phyloP scores from a whole-genome alignment of 768 basidiomycete species.

The Russula brevipes region DNA sequence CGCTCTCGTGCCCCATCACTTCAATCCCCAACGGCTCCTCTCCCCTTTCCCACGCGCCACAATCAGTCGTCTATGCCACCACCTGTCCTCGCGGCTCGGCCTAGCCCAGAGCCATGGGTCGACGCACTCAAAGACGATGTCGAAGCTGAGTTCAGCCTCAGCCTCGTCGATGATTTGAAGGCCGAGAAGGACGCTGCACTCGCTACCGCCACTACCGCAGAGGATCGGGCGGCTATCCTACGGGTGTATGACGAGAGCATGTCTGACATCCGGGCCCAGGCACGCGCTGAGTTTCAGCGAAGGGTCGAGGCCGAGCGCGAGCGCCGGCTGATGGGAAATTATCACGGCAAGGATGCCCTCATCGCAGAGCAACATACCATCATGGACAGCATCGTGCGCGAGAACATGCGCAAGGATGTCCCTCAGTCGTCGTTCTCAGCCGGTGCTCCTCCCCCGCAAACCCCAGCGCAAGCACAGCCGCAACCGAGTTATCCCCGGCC shows the following conservation, averaged over 20 bases:
- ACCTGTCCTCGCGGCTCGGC: neutral
- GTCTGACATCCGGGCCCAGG: slow-evolving; percentile 19
- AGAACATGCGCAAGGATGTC: slow-evolving; percentile 4
- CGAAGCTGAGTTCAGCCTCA: slow-evolving; percentile 19
- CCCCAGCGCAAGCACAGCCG: neutral
- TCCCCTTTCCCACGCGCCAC: slow-evolving; percentile 16
- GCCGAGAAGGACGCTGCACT: slow-evolving; percentile 13
- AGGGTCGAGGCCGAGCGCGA: slow-evolving; percentile 21
- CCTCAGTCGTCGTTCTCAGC: neutral
- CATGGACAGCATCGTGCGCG: slow-evolving; percentile 13
- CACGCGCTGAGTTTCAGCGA: slow-evolving; percentile 20
- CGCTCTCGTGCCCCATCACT: slow-evolving; percentile 16
- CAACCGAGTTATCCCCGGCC: neutral
- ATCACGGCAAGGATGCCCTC: slow-evolving; percentile 20
- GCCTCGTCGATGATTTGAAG: slow-evolving; percentile 18
- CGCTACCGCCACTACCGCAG: slow-evolving; percentile 8
- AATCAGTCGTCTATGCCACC: neutral
- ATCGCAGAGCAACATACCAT: slow-evolving; percentile 19
- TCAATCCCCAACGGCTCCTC: neutral
- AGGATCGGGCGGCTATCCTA: slow-evolving; percentile 9
- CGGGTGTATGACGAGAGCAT: slow-evolving; percentile 19
- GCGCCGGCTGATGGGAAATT: slow-evolving; percentile 15
- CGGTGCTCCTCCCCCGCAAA: neutral
- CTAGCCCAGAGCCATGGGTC: slow-evolving; percentile 18
- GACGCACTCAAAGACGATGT: slow-evolving; percentile 22